A percentile compares a stretch with the other conserved stretches of the same genome.
Evolutionary conservation across 176 grass and related monocot genomes (phyloP).

Genomic region (Miscanthus lutarioriparius): DNA sequence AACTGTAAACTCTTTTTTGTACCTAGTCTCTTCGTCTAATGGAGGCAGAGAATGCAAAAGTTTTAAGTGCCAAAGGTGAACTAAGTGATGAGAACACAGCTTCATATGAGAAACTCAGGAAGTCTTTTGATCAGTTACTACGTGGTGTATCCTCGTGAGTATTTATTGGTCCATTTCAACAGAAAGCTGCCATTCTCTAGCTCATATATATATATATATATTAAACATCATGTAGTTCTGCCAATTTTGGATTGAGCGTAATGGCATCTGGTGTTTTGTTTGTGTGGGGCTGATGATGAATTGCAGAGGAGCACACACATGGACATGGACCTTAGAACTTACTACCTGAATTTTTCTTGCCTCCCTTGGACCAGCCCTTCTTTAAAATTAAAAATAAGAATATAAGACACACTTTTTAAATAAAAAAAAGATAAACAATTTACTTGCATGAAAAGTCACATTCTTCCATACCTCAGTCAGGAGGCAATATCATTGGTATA

Average conservation of each 20-base stretch:
- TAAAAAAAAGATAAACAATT: background rate
- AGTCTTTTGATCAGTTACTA: conserved; percentile 92
- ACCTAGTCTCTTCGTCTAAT: conserved; percentile 78
- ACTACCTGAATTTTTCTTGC: conserved; percentile 12
- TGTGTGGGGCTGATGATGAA: conserved; percentile 12
- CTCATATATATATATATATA: background rate
- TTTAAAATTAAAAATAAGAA: background rate
- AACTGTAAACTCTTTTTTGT: conserved; percentile 30
- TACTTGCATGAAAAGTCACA: background rate
- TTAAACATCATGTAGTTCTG: conserved; percentile 12
- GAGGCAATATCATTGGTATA: background rate
- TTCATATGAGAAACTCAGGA: conserved; percentile 96
- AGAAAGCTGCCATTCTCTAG: conserved; percentile 2
- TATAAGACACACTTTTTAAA: background rate
- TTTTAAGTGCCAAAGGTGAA: conserved; percentile 94
- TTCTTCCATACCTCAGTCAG: background rate
- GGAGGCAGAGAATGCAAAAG: conserved; percentile 95
- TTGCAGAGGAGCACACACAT: background rate
- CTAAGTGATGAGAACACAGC: conserved; percentile 85
- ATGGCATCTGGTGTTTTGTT: conserved; percentile 1
- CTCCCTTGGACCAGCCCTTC: background rate
- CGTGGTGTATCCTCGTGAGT: conserved; percentile 95
- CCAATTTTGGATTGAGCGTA: conserved; percentile 22
- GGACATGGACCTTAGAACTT: conserved; percentile 21
- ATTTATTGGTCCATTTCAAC: conserved; percentile 15